Evolutionary conservation across 2,329 filamentous ascomycete species (phyloP).

Genomic region (Colletotrichum chlorophyti): DNA sequence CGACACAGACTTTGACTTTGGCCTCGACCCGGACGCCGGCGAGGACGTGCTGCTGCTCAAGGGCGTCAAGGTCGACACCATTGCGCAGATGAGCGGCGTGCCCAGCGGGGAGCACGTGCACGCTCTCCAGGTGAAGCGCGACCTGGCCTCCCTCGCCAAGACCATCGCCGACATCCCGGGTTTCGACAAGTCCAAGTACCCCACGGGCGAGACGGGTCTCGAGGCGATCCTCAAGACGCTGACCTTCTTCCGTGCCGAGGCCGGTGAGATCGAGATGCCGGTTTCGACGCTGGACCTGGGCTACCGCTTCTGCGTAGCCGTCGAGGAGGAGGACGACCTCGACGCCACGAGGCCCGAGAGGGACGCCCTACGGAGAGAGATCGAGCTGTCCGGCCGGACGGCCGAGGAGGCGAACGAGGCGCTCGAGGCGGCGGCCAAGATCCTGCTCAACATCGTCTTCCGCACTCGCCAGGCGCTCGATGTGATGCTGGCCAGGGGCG

Average conservation of each 20-base stretch:
- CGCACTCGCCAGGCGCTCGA: conserved; percentile 19
- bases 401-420: conserved; percentile 24
- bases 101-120: conserved; percentile 23
- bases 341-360: conserved; percentile 13
- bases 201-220: conserved; percentile 1
- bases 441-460: conserved; percentile 22
- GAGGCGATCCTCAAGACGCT: conserved; percentile 16
- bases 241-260: conserved; percentile 25
- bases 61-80: conserved; percentile 19
- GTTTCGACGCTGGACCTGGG: conserved; percentile 23
- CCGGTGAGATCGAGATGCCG: conserved; percentile 4
- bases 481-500: conserved; percentile 16
- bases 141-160: conserved; percentile 11
- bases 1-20: conserved; percentile 26
- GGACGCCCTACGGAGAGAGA: conserved; percentile 12
- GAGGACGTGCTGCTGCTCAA: conserved; percentile 23
- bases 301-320: conserved; percentile 21
- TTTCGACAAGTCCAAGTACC: conserved; percentile 9
- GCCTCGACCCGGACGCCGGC: conserved; percentile 16
- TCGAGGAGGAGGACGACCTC: conserved; percentile 24
- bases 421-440: conserved; percentile 24
- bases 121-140: conserved; percentile 21
- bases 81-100: conserved; percentile 16
- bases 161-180: background rate
- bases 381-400: conserved; percentile 6